Percentiles rank a stretch among this genome's conserved stretches.
These are phyloP conservation scores for Naganishia antarctica DNA, from an alignment of 768 basidiomycete genomes.

Conservation along the genomic window DNA sequence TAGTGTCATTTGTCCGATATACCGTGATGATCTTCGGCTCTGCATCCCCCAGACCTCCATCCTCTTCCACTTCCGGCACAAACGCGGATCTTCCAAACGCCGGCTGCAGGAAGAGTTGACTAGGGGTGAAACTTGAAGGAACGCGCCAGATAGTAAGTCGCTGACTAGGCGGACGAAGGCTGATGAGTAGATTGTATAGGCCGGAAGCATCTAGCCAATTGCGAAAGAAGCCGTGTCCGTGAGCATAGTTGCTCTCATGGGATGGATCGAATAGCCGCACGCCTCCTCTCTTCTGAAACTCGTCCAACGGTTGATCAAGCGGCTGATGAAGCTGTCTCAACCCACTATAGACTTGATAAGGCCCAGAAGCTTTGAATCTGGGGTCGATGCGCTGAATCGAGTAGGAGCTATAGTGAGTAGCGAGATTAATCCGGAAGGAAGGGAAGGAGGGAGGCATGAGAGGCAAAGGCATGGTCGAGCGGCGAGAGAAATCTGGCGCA, in stretches of 20 bases:
- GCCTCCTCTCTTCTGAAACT: conserved; percentile 16
- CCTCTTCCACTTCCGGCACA: conserved; percentile 7
- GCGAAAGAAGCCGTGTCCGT: background rate
- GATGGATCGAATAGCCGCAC: conserved; percentile 14
- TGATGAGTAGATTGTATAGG: conserved; percentile 2
- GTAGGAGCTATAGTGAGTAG: conserved; percentile 8
- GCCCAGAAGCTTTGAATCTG: background rate
- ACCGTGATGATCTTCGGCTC: background rate
- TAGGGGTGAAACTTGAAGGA: conserved; percentile 15
- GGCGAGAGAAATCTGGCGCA: background rate
- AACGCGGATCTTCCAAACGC: conserved; percentile 16
- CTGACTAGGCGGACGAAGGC: conserved; percentile 14
- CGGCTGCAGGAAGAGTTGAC: conserved; percentile 18
- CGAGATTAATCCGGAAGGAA: conserved; percentile 8
- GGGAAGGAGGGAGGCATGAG: conserved; percentile 17
- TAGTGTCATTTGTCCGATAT: conserved; percentile 9
- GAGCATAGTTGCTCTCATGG: conserved; percentile 16
- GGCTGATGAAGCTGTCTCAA: conserved; percentile 1
- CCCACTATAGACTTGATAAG: conserved; percentile 3
- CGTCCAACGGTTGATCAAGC: background rate
- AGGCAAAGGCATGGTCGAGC: conserved; percentile 14
- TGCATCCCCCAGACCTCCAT: background rate
- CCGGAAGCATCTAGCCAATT: conserved; percentile 9
- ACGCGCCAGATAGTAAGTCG: conserved; percentile 18
- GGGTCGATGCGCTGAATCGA: conserved; percentile 13